phyloP scores from a whole-genome alignment of 208 protist species.

The Acanthamoeba divionensis region DNA sequence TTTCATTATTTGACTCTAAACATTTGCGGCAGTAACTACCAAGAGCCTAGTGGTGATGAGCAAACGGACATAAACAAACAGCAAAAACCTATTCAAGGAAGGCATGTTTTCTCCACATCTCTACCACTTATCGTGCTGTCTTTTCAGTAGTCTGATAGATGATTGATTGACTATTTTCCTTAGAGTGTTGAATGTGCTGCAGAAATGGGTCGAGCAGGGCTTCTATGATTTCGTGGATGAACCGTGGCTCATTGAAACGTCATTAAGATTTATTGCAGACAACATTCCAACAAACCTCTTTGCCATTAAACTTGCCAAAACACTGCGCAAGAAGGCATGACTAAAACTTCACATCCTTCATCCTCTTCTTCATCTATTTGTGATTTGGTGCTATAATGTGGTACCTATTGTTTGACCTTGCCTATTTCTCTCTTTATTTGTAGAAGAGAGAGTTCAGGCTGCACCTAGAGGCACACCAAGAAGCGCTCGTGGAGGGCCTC shows the following conservation, averaged over 20 bases:
- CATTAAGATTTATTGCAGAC: background rate
- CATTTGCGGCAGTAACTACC: background rate
- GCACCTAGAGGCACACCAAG: background rate
- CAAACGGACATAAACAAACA: background rate
- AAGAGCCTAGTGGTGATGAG: background rate
- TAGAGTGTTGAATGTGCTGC: background rate
- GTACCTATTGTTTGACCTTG: background rate
- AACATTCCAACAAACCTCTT: background rate
- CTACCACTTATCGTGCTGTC: too few species aligned
- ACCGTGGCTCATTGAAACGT: background rate
- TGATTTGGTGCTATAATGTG: background rate
- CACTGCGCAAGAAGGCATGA: background rate
- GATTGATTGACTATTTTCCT: too few species aligned
- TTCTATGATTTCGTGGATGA: background rate
- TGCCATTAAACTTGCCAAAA: background rate
- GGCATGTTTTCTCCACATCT: too few species aligned
- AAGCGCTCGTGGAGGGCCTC: background rate
- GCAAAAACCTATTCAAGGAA: background rate
- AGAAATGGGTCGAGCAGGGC: background rate
- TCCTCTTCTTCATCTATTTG: background rate
- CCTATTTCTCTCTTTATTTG: background rate
- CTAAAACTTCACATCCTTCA: background rate
- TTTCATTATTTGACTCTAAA: too few species aligned
- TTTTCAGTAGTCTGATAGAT: too few species aligned
- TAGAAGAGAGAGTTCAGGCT: background rate